These are phyloP conservation scores for Globisporangium rhizosaccharum DNA, from an alignment of 352 stramenopile genomes.

Conservation along the genomic window DNA sequence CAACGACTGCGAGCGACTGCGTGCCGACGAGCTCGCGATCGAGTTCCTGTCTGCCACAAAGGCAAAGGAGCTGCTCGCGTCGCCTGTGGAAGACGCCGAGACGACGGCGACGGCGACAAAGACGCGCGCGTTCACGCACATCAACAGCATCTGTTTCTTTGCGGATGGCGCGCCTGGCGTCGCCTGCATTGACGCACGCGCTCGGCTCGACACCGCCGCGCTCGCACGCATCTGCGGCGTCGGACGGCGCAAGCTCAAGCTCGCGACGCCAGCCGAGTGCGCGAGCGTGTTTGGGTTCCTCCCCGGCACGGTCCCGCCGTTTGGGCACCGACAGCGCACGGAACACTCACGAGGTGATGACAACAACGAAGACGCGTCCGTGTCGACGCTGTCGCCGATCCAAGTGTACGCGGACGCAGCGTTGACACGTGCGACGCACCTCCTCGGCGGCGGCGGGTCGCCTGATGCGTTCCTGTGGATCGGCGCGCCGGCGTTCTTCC, in stretches of 20 bases:
- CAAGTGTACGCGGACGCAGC: slow-evolving; percentile 37
- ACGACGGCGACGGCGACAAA: neutral
- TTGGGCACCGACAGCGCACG: slow-evolving; percentile 24
- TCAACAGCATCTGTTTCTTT: slow-evolving; percentile 79
- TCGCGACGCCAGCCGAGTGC: slow-evolving; percentile 56
- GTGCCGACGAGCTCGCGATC: slow-evolving; percentile 18
- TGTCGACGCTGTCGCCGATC: slow-evolving; percentile 5
- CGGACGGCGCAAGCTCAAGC: slow-evolving; percentile 58
- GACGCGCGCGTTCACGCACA: slow-evolving; percentile 28
- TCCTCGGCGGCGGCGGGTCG: slow-evolving; percentile 44
- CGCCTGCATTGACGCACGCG: slow-evolving; percentile 49
- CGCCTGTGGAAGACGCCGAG: slow-evolving; percentile 9
- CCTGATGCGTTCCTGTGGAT: slow-evolving; percentile 40
- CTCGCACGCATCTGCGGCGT: slow-evolving; percentile 44
- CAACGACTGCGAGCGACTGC: neutral
- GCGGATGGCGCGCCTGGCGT: slow-evolving; percentile 55
- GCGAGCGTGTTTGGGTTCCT: slow-evolving; percentile 54
- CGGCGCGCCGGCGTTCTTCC: slow-evolving; percentile 33
- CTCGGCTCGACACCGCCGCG: slow-evolving; percentile 54
- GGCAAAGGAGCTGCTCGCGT: slow-evolving; percentile 24
- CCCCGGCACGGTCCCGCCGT: slow-evolving; percentile 56
- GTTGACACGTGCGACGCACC: slow-evolving; percentile 26
- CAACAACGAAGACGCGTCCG: neutral
- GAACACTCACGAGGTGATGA: neutral
- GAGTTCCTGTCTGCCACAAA: slow-evolving; percentile 32